Evolutionary conservation across 257 asterid species (phyloP).

Genomic region (Fraxinus quadrangulata): DNA sequence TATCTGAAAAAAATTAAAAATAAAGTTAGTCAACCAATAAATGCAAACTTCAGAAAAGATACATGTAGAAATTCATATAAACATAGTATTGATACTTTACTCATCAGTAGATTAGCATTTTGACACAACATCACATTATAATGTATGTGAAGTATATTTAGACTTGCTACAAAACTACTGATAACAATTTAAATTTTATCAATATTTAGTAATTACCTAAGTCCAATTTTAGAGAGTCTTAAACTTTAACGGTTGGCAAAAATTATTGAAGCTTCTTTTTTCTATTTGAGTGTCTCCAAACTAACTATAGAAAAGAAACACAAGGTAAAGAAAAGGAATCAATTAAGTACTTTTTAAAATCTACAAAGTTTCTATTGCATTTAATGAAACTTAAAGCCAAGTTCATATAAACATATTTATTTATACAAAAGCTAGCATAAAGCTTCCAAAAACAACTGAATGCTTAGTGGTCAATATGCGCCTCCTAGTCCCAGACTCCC

Average conservation of each 20-base stretch:
- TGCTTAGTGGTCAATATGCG: neutral
- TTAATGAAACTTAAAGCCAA: neutral
- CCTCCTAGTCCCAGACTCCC: neutral
- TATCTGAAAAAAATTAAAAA: conserved; percentile 50
- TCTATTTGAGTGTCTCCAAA: neutral
- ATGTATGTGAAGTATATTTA: no score
- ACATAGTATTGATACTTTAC: neutral
- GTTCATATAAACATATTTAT: neutral
- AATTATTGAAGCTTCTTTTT: neutral
- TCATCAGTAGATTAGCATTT: neutral
- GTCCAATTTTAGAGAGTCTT: neutral
- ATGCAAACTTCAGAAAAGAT: neutral
- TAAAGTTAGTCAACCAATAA: conserved; percentile 14
- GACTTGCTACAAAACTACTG: no score
- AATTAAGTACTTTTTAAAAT: no score
- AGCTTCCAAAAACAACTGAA: neutral
- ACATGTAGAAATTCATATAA: neutral
- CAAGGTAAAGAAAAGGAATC: no score
- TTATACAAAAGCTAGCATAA: neutral
- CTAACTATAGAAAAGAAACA: no score
- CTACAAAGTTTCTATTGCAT: no score
- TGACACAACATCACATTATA: neutral
- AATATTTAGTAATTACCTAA: no score
- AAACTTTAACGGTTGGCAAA: neutral
- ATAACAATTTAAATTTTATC: neutral